Evolutionary conservation across 345 rosid genomes (phyloP).

Genomic region (Citrus unshiu): DNA sequence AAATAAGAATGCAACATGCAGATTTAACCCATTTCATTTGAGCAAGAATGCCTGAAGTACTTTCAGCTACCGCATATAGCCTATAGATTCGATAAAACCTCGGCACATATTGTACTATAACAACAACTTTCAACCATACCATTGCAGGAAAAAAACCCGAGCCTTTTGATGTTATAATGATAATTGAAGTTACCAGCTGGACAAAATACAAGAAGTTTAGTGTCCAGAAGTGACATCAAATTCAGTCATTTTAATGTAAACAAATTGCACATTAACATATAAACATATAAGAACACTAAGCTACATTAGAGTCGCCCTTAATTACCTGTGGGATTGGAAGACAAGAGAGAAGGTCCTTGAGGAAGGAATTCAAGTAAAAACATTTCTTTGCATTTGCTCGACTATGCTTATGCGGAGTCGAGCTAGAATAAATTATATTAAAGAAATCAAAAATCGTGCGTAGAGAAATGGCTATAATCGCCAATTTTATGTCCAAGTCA

Average conservation of each 20-base stretch:
- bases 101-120: no score
- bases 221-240: neutral
- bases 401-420: slow-evolving; percentile 60
- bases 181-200: no score
- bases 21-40: no score
- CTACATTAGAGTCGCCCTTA: neutral
- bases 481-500: slow-evolving; percentile 60
- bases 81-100: no score
- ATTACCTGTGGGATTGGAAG: neutral
- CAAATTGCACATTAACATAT: neutral
- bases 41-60: no score
- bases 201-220: no score
- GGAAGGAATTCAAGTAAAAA: slow-evolving; percentile 73
- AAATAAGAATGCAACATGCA: no score
- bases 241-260: neutral
- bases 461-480: slow-evolving; percentile 58
- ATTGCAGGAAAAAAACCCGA: no score
- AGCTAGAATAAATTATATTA: slow-evolving; percentile 46
- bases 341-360: slow-evolving; percentile 31
- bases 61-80: no score
- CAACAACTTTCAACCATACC: no score
- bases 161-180: no score
- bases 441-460: slow-evolving; percentile 72
- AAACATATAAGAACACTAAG: neutral
- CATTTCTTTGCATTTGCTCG: slow-evolving; percentile 22